A percentile compares a stretch with the other conserved stretches of the same genome.
These are phyloP conservation scores for Rhodosporidiobolus sp. DNA, from an alignment of 768 basidiomycete genomes.

Conservation along the genomic window DNA sequence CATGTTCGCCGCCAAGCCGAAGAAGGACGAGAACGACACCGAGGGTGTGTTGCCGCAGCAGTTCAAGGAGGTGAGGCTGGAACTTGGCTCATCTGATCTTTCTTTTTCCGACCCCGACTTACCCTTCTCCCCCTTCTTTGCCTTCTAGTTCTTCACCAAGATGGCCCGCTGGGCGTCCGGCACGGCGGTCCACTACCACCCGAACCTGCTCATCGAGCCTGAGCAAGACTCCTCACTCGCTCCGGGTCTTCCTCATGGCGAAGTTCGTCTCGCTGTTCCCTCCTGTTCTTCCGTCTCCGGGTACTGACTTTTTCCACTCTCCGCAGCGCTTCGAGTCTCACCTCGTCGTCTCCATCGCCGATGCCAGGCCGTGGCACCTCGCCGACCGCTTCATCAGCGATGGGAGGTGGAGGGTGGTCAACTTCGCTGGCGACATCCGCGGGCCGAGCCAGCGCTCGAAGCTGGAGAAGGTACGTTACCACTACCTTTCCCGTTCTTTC, in stretches of 20 bases:
- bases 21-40: conserved; percentile 50
- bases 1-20: conserved; percentile 64
- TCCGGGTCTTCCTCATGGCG: conserved; percentile 54
- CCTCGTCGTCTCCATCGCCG: conserved; percentile 56
- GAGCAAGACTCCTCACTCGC: conserved; percentile 51
- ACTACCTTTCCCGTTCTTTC: too few relatives aligned
- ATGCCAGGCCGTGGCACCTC: conserved; percentile 56
- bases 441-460: conserved; percentile 46
- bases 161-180: conserved; percentile 8
- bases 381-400: conserved; percentile 59
- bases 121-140: background rate
- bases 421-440: conserved; percentile 57
- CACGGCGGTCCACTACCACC: conserved; percentile 51
- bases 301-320: background rate
- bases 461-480: conserved; percentile 40
- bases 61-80: conserved; percentile 54
- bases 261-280: conserved; percentile 21
- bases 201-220: conserved; percentile 54
- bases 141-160: conserved; percentile 15
- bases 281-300: background rate
- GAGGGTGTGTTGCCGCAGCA: conserved; percentile 56
- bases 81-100: too few relatives aligned
- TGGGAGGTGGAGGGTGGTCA: conserved; percentile 58
- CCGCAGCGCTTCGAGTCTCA: conserved; percentile 57
- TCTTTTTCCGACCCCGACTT: conserved; percentile 3